Base-by-base conservation (phyloP, 73 alveolate genomes). In the Paraurostyla sp. region DNA sequence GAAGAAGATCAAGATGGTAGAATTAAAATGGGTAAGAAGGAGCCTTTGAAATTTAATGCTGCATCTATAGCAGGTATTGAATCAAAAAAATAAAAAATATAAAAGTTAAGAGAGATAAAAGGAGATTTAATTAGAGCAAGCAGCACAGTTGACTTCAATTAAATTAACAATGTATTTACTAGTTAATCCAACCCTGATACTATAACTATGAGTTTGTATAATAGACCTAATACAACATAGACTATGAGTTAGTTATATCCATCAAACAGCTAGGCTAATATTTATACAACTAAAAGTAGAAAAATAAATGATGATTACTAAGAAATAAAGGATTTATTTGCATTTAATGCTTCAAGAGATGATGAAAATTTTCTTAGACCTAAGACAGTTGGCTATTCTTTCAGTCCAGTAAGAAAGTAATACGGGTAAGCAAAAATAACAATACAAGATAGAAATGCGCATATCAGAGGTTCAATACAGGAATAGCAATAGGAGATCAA, bases 191-290 rank as follows among this genome's bases (percentile, higher is more conserved):
- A 43, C 20, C 65, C 86, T 42, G 86, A 73, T 49, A 73, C 86
- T 23, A 18, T 73, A n/a, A 73, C 86, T n/a, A 73, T 73, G 86
- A 73, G 86, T 73, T 1, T 73, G 4, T 73, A 73, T 35, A 48
- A 43, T 48, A 15, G 86, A 3, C 86, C 86, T 3, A 30, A 32
- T 1, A 45, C 86, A 18, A 15, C 43, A 2, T 23, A 73, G 46
- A 49, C 11, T 46, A 6, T 48, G 18, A 20, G 71, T 33, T 50
- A 33, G 2, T n/a, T 48, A 45, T 7, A 25, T 45, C 71, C 71
- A 45, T n/a, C 71, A 6, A 38, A 69, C 22, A 9, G 13, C 27
- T 11, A 4, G 35, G 4, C 33, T 42, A 69, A 6, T 42, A 6
- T 43, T 9, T 69, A 9, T 22, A 15, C 58, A n/a, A 73, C 86